phyloP scores from a whole-genome alignment of 441 rosid species.

The Hura crepitans region DNA sequence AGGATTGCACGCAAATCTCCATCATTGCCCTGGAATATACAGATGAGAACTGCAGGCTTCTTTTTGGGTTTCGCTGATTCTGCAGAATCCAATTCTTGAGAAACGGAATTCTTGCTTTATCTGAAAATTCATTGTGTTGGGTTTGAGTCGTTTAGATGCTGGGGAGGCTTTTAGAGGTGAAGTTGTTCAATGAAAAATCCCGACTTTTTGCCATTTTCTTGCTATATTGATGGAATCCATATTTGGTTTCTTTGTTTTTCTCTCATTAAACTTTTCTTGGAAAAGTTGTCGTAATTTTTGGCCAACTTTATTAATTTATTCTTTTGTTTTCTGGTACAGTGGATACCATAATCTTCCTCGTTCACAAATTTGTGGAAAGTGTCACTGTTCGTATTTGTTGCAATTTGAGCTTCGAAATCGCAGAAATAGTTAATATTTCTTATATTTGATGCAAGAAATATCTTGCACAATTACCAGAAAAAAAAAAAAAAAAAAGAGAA shows the following conservation, averaged over 20 bases:
- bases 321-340: not conserved
- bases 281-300: not conserved
- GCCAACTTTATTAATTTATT: not conserved
- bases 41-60: slow-evolving; percentile 58
- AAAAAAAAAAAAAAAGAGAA: too few species aligned
- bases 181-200: slow-evolving; percentile 35
- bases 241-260: not conserved
- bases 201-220: slow-evolving; percentile 19
- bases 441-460: too few species aligned
- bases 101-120: not conserved
- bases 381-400: too few species aligned
- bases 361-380: too few species aligned
- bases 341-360: too few species aligned
- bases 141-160: not conserved
- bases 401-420: too few species aligned
- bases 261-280: not conserved
- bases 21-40: slow-evolving; percentile 53
- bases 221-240: not conserved
- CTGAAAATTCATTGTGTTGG: slow-evolving; percentile 3
- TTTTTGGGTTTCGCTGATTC: slow-evolving; percentile 21
- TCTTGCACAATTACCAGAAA: too few species aligned
- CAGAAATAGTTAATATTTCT: too few species aligned
- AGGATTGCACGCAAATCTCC: slow-evolving; percentile 54
- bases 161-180: slow-evolving; percentile 23
- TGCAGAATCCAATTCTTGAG: slow-evolving; percentile 8